Base-by-base conservation (phyloP, 371 early-diverging fungal genomes). In the Zancudomyces culisetae region DNA sequence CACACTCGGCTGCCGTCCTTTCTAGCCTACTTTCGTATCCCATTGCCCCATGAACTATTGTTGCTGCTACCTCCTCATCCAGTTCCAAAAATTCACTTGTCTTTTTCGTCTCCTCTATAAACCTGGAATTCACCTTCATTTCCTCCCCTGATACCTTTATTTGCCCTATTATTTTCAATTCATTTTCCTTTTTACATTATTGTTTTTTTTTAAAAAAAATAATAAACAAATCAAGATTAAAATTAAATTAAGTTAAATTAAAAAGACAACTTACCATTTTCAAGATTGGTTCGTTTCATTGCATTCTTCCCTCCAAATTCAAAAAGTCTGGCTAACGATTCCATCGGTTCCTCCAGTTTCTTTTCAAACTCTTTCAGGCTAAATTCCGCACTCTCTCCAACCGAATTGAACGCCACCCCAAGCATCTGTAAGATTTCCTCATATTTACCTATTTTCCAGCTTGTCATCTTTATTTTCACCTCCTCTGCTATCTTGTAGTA, bases 31-130 rank as follows among this genome's bases (percentile, higher is more conserved):
- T 60, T 43, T 69, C 61, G 28, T 70, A 68, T 10, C 68, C 58
- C 28, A 75, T 63, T 0, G 80, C 87, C 53, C 73, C 56, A 52
- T 78, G 74, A 41, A 88, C 66, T 3, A 90, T 64, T 0, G 79
- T 69, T 0, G 86, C 75, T 10, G 90, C 89, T 2, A 75, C 61
- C 55, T 77, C 66, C 60, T 90, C 90, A 61, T 83, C 80, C 43
- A 90, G 71, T 22, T 78, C 71, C 40, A 92, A 72, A 53, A 85
- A 76, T 62, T 89, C 84, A 1, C 86, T 82, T 39, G 90, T 58
- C 59, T 75, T 69, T 28, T 79, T 55, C 3, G 78, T 74, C 47
- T 74, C 74, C n/a, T 66, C 52, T 51, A 73, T 72, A 54, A 87
- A 87, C 18, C 79, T 78, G n/a, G 68, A 63, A 60, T 76, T 85